Conservation (phyloP, 2,329 filamentous ascomycete genomes). For the Calonectria leucothoes region DNA sequence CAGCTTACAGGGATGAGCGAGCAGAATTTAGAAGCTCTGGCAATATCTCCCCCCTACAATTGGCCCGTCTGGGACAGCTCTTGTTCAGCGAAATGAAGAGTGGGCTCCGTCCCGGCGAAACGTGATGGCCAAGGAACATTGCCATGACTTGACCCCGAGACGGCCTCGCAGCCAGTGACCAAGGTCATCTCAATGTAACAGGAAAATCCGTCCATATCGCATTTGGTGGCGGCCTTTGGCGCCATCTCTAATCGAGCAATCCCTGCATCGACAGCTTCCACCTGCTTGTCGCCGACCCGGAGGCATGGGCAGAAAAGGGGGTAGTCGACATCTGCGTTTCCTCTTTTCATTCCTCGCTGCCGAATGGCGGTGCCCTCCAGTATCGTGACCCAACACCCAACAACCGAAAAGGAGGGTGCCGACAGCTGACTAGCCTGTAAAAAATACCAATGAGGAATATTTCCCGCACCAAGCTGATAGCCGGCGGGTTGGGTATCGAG, state of each 20-base stretch:
- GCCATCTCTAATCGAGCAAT: constrained; percentile 28
- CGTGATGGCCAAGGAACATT: constrained; percentile 6
- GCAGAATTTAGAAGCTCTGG: constrained; percentile 23
- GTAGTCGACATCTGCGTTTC: not conserved
- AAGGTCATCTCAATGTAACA: constrained; percentile 16
- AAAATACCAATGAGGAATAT: constrained; percentile 10
- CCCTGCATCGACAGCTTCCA: not conserved
- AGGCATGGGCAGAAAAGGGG: constrained; percentile 11
- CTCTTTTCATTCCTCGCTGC: not conserved
- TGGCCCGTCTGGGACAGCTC: constrained; percentile 26
- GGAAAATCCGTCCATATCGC: not conserved
- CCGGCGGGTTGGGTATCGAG: not conserved
- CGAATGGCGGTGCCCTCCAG: not conserved
- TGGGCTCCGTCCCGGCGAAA: constrained; percentile 28
- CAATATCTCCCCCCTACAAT: constrained; percentile 31
- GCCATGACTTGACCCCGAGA: constrained; percentile 6
- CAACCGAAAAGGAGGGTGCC: not conserved
- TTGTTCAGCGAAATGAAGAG: constrained; percentile 39
- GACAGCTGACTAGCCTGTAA: not conserved
- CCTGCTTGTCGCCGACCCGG: not conserved
- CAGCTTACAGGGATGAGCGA: not conserved
- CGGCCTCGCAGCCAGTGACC: not conserved
- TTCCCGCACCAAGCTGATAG: constrained; percentile 27
- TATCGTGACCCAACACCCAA: not conserved
- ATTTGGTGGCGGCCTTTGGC: constrained; percentile 24